Percentiles rank a stretch among this genome's conserved stretches.
phyloP scores from a whole-genome alignment of 2,329 filamentous ascomycete genomes.

The Dactylellina parvicollis region DNA sequence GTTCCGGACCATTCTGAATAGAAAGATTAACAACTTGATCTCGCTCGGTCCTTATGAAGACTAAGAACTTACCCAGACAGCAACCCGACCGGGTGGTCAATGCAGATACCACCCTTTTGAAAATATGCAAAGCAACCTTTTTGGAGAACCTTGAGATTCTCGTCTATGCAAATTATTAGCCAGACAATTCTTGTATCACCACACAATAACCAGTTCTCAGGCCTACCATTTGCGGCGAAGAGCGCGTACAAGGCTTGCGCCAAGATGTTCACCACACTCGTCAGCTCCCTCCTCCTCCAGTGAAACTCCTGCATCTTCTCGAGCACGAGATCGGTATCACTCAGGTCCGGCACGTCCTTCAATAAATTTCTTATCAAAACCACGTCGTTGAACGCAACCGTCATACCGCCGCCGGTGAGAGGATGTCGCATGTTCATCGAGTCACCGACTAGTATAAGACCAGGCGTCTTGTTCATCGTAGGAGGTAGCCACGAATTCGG shows the following conservation, averaged over 20 bases:
- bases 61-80: slow-evolving; percentile 78
- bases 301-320: slow-evolving; percentile 79
- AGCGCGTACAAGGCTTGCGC: slow-evolving; percentile 91
- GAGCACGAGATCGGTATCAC: slow-evolving; percentile 73
- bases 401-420: slow-evolving; percentile 96
- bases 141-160: slow-evolving; percentile 80
- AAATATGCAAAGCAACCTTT: slow-evolving; percentile 95
- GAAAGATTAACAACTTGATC: too few species aligned
- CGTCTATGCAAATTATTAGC: slow-evolving; percentile 63
- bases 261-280: slow-evolving; percentile 95
- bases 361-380: slow-evolving; percentile 80
- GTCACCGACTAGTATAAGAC: slow-evolving; percentile 85
- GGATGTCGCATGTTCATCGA: slow-evolving; percentile 99
- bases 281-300: slow-evolving; percentile 83
- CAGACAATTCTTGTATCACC: neutral
- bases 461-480: slow-evolving; percentile 74
- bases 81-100: slow-evolving; percentile 81
- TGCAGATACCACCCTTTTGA: slow-evolving; percentile 74
- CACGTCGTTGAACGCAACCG: slow-evolving; percentile 93
- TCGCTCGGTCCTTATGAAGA: too few species aligned
- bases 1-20: slow-evolving; percentile 71
- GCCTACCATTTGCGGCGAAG: slow-evolving; percentile 79
- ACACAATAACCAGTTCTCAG: neutral
- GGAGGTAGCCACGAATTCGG: slow-evolving; percentile 94
- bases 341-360: slow-evolving; percentile 73